Base-by-base conservation (phyloP, 306 rosid species). In the Lagenaria siceraria region DNA sequence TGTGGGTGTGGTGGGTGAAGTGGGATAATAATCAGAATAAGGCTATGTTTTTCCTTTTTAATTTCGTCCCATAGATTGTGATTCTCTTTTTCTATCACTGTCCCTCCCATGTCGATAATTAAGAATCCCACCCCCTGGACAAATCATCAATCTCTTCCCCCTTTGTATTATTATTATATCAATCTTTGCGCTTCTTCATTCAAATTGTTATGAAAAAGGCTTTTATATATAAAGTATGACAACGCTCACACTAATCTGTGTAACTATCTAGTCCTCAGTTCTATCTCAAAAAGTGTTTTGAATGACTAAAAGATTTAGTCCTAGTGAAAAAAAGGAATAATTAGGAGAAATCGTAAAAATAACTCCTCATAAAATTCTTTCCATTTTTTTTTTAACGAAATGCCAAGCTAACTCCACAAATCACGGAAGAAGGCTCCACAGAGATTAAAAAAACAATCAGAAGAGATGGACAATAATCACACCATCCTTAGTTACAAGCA, bases 21-120 rank as follows among this genome's bases (percentile, higher is more conserved):
- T 65, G 78, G 87, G 86, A 87, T n/a, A n/a, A n/a, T n/a, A n/a
- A n/a, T 85, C 90, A 70, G 93, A 93, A 89, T 90, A 82, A 84
- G 85, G 81, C 84, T 80, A 59, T 74, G 70, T 81, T 73, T 84
- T 79, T 68, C 7, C 8, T 64, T 64, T 64, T 86, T n/a, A n/a
- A n/a, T n/a, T 81, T 46, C 60, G 61, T 83, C 81, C 74, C 81
- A 81, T 35, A 72, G 82, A 78, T 80, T 70, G 81, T 78, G 84
- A 77, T 76, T 82, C 83, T 80, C 77, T 73, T 82, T 80, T 80
- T 80, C 80, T 31, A 78, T 86, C 93, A 83, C 82, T 63, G 70
- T 84, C 75, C 35, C 86, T 77, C 74, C 42, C 48, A 46, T 81
- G 85, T 79, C 83, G 85, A 83, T 86, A n/a, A n/a, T n/a, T n/a